phyloP scores from a whole-genome alignment of 169 alveolate species.

The Cryptosporidium xiaoi region DNA sequence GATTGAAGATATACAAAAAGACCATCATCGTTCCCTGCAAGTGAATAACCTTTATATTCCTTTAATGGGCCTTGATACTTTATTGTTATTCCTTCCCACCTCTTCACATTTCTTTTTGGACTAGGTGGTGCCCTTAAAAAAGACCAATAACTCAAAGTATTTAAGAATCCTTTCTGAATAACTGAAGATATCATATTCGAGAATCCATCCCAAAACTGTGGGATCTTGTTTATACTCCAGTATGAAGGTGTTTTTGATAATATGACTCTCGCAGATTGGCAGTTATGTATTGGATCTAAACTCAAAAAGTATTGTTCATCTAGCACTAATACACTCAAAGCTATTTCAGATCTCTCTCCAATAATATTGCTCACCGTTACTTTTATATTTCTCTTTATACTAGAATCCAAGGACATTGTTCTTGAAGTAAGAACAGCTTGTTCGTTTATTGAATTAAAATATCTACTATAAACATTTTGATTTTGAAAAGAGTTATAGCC shows the following conservation, averaged over 20 bases:
- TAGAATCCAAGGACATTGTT: neutral
- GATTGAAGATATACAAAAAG: slow-evolving; percentile 60
- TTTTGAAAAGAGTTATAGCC: slow-evolving; percentile 5
- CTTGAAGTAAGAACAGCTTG: slow-evolving; percentile 20
- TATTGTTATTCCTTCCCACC: slow-evolving; percentile 63
- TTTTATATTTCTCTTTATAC: slow-evolving; percentile 19
- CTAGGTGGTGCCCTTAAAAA: slow-evolving; percentile 69
- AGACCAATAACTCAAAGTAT: slow-evolving; percentile 71
- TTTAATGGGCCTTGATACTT: slow-evolving; percentile 64
- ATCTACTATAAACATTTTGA: neutral
- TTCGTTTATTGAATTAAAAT: neutral
- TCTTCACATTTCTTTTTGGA: slow-evolving; percentile 43
- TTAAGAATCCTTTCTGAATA: slow-evolving; percentile 56
- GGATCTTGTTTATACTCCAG: slow-evolving; percentile 62
- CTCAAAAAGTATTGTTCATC: slow-evolving; percentile 54
- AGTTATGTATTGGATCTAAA: slow-evolving; percentile 36
- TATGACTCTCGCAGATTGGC: slow-evolving; percentile 67
- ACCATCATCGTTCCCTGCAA: slow-evolving; percentile 69
- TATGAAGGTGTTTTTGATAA: slow-evolving; percentile 55
- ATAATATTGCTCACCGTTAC: slow-evolving; percentile 38
- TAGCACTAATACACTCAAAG: slow-evolving; percentile 10
- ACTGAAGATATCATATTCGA: slow-evolving; percentile 67
- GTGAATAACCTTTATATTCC: slow-evolving; percentile 54
- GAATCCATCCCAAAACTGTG: slow-evolving; percentile 71
- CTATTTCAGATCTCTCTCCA: slow-evolving; percentile 68